Base-by-base conservation (phyloP, 495 filamentous ascomycete species). In the Elaphomyces granulatus region DNA sequence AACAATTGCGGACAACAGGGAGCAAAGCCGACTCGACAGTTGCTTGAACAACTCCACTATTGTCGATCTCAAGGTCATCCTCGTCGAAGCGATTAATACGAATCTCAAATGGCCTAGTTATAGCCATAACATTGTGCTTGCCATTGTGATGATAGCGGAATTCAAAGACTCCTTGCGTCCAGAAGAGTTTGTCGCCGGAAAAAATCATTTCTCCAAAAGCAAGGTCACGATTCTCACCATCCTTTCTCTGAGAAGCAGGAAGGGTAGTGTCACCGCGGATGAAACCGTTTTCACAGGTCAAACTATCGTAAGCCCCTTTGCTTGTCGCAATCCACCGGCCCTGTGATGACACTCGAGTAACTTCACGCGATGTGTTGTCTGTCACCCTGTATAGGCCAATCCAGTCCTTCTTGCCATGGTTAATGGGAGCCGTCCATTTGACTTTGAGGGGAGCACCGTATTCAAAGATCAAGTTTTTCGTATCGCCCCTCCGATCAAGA, bases 61-160 rank as follows among this genome's bases (percentile, higher is more conserved):
- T 56, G 44, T 74, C 67, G 9, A 65, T 49, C 9, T 74, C 69
- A 23, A 77, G 68, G 23, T 72, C 70, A 32, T 78, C 64, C 30
- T 78, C 71, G 46, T 88, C 81, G 46, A 90, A 85, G 36, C 75
- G 77, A 32, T 67, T 63, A 45, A 95, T 80, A 14, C 77, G 75
- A 34, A 95, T 81, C 58, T 95, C 90, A 50, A 98, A 96, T 0
- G 90, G 87, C 50, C 81, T 70, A 12, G 86, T 93, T 47, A 96
- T 84, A 15, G 87, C 80, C 92, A 98, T 94, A 53, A 96, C 88
- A 48, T 83, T 83, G 58, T 96, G 84, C 51, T 83, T 81, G 42
- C 84, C 85, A 47, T 83, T 80, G 62, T 98, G 90, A 66, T 98
- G 90, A 61, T 94, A 95, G 8, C 90, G 78, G 62, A 98, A 87